Base-by-base conservation (phyloP, 768 basidiomycete genomes). In the Pleurotus sapidus region DNA sequence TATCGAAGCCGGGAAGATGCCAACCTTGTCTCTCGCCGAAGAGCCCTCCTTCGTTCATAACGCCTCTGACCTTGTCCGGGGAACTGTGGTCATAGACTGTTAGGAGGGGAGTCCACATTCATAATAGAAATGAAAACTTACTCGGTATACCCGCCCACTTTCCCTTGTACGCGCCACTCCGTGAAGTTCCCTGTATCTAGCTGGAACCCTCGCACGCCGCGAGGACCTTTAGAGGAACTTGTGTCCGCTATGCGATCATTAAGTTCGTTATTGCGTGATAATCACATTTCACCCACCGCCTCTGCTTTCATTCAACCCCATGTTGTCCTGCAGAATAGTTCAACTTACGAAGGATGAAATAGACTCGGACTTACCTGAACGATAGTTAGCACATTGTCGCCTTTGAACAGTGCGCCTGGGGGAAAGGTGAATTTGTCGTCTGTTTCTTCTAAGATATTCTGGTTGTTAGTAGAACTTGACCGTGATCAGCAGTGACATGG, bases 371-470 rank as follows among this genome's bases (percentile, higher is more conserved):
- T 40, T 64, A 85, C 88, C 77, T 89, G 88, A 4, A 91, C 77
- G 43, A 93, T 77, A 0, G 91, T 92, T 54, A 93, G 81, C 9
- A 92, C 84, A 64, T 93, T 93, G 62, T 89, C 88, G 54, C 72
- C 60, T 4, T 80, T 80, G 7, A 75, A 64, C 4, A 68, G 65
- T 30, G 86, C 73, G 1, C 78, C 81, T 4, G 67, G 42, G 0
- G 89, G 88, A 74, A 93, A 88, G 6, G 68, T 66, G 64, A 85
- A 92, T 48, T 74, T 74, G 24, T 86, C 79, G 59, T 91, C 88
- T 0, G 86, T 87, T 68, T 91, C 89, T 64, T 82, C 81, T 12
- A 86, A 61, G 38, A 81, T 79, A 58, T 82, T 70, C 46, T 63
- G 67, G 65, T 89, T 85, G 70, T 88, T 89, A 3, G 85, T 83